Percentiles rank a stretch among this genome's conserved stretches.
Conservation (phyloP, 805 yeast species). For the Sugiyamaella valdiviana region DNA sequence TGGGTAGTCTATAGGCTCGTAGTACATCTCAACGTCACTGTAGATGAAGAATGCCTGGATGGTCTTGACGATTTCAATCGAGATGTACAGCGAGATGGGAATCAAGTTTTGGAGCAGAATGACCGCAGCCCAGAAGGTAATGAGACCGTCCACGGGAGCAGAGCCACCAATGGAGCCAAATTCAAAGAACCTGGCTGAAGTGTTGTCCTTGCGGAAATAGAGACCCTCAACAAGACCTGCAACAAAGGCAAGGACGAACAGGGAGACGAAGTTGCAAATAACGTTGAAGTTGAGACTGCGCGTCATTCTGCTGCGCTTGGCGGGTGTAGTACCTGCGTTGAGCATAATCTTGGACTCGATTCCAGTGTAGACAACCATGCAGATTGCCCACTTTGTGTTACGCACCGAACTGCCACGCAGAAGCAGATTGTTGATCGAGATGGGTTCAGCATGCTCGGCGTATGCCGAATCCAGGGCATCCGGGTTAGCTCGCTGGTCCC, state of each 20-base stretch:
- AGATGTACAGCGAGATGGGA: conserved; percentile 72
- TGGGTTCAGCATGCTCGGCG: conserved; percentile 42
- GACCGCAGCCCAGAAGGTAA: conserved; percentile 64
- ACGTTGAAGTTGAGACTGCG: conserved; percentile 64
- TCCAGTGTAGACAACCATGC: conserved; percentile 73
- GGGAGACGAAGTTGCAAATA: conserved; percentile 50
- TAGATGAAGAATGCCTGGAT: conserved; percentile 70
- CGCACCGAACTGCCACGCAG: conserved; percentile 68
- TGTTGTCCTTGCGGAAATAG: conserved; percentile 40
- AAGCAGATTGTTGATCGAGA: conserved; percentile 55
- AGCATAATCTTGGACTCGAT: conserved; percentile 69
- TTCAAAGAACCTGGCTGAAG: conserved; percentile 54
- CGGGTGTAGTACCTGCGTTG: conserved; percentile 73
- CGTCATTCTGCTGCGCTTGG: conserved; percentile 60
- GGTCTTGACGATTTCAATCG: conserved; percentile 74
- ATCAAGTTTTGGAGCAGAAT: conserved; percentile 71
- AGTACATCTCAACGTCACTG: conserved; percentile 64
- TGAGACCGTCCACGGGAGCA: conserved; percentile 58
- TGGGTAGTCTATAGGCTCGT: conserved; percentile 62
- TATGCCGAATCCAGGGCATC: conserved; percentile 27
- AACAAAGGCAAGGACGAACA: conserved; percentile 60
- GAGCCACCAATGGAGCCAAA: conserved; percentile 52
- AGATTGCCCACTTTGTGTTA: conserved; percentile 72
- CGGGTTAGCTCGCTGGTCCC: conserved; percentile 30
- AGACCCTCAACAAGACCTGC: conserved; percentile 68